These are phyloP conservation scores for Biscogniauxia mediterranea DNA, from an alignment of 2,329 filamentous ascomycete genomes.

Conservation along the genomic window DNA sequence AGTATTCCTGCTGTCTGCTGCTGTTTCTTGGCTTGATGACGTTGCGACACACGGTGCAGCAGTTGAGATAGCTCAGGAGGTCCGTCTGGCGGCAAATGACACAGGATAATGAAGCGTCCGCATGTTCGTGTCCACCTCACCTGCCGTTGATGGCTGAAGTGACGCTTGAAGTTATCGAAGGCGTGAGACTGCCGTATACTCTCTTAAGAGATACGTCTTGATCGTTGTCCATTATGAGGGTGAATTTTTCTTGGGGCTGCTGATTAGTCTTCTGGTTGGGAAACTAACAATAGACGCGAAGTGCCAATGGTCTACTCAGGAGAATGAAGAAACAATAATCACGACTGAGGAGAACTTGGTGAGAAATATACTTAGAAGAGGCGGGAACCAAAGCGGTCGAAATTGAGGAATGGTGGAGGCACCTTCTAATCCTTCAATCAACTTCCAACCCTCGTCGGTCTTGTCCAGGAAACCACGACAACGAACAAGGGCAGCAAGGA, in stretches of 20 bases:
- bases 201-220: conserved; percentile 11
- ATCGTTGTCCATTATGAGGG: conserved; percentile 13
- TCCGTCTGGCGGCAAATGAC: conserved; percentile 19
- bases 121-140: not conserved
- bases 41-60: conserved; percentile 20
- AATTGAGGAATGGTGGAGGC: not conserved
- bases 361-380: not conserved
- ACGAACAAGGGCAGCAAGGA: too few relatives aligned
- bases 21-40: conserved; percentile 6
- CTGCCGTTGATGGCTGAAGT: not conserved
- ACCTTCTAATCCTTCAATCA: not conserved
- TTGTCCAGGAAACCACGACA: not conserved
- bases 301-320: not conserved
- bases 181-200: conserved; percentile 4
- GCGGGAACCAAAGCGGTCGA: not conserved
- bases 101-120: conserved; percentile 9
- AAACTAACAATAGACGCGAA: not conserved
- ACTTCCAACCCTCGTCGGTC: not conserved
- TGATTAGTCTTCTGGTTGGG: not conserved
- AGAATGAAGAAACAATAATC: not conserved
- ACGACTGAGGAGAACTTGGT: not conserved
- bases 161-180: conserved; percentile 1
- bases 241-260: not conserved
- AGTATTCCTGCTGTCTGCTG: not conserved
- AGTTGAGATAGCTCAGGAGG: conserved; percentile 22